Conservation (phyloP, 345 rosid species). For the Iberis pinnata region DNA sequence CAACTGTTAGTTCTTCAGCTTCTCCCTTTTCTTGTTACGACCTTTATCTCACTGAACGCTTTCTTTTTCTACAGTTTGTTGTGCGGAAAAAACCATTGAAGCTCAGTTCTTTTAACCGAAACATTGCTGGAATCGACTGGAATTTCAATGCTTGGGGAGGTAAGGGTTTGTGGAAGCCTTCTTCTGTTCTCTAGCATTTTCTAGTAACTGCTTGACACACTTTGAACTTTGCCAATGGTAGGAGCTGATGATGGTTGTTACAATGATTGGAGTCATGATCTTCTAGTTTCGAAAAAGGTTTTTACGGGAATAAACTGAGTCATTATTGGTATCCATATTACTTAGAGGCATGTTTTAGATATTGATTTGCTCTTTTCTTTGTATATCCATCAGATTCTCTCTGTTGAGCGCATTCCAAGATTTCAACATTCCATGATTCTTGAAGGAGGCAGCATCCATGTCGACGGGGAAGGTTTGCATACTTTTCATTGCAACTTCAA, state of each 20-base stretch:
- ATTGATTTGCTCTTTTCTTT: conserved; percentile 20
- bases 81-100: conserved; percentile 31
- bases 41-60: neutral
- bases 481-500: conserved; percentile 10
- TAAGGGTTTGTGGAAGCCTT: conserved; percentile 13
- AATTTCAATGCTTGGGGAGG: conserved; percentile 92
- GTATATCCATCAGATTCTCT: conserved; percentile 50
- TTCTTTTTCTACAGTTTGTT: conserved; percentile 45
- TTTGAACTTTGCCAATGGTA: conserved; percentile 15
- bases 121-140: conserved; percentile 87
- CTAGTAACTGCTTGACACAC: conserved; percentile 8
- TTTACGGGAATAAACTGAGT: no score
- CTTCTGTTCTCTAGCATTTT: neutral
- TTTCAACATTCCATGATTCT: conserved; percentile 66
- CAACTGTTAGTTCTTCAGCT: conserved; percentile 56
- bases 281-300: conserved; percentile 78
- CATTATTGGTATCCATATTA: neutral
- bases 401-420: conserved; percentile 60
- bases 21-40: neutral
- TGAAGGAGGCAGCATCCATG: conserved; percentile 99
- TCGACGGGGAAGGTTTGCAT: conserved; percentile 87
- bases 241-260: conserved; percentile 85
- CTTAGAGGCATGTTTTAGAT: neutral
- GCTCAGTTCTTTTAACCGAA: conserved; percentile 28
- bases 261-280: conserved; percentile 80